These are phyloP conservation scores for Apiotrichum veenhuisii DNA, from an alignment of 1,284 basidiomycete species.

Conservation along the genomic window DNA sequence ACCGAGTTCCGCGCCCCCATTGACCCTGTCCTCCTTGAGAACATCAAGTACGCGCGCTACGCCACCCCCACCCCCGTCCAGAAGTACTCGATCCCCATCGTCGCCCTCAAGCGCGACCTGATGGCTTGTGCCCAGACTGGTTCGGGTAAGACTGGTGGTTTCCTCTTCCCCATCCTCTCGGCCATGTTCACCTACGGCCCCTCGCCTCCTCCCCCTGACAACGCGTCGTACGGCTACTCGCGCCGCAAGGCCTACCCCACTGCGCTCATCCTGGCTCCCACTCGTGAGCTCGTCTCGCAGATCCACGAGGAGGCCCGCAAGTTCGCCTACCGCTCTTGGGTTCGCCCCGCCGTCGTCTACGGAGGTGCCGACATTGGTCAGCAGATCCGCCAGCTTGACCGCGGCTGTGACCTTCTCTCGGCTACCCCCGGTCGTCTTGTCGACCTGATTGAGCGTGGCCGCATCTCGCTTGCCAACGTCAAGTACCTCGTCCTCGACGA, in stretches of 20 bases:
- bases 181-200: slow-evolving; percentile 87
- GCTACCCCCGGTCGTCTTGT: slow-evolving; percentile 99
- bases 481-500: slow-evolving; percentile 98
- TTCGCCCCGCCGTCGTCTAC: slow-evolving; percentile 96
- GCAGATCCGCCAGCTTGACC: slow-evolving; percentile 91
- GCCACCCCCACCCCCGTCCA: slow-evolving; percentile 95
- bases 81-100: slow-evolving; percentile 99
- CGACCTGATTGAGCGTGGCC: slow-evolving; percentile 95
- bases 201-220: slow-evolving; percentile 55
- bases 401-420: slow-evolving; percentile 93
- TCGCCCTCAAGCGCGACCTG: slow-evolving; percentile 82
- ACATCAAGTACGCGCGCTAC: slow-evolving; percentile 90
- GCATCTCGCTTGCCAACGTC: slow-evolving; percentile 94
- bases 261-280: slow-evolving; percentile 92
- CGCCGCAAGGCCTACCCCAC: slow-evolving; percentile 91
- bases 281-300: slow-evolving; percentile 97
- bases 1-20: slow-evolving; percentile 85
- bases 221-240: slow-evolving; percentile 58
- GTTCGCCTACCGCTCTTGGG: slow-evolving; percentile 99
- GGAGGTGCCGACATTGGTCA: slow-evolving; percentile 97
- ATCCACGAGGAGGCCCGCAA: slow-evolving; percentile 99
- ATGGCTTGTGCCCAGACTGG: slow-evolving; percentile 99
- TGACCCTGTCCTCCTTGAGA: slow-evolving; percentile 89
- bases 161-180: slow-evolving; percentile 98
- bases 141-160: slow-evolving; percentile 98